A percentile compares a stretch with the other conserved stretches of the same genome.
Conservation (phyloP, 257 asterid species). For the Nyctanthes arbortristis region DNA sequence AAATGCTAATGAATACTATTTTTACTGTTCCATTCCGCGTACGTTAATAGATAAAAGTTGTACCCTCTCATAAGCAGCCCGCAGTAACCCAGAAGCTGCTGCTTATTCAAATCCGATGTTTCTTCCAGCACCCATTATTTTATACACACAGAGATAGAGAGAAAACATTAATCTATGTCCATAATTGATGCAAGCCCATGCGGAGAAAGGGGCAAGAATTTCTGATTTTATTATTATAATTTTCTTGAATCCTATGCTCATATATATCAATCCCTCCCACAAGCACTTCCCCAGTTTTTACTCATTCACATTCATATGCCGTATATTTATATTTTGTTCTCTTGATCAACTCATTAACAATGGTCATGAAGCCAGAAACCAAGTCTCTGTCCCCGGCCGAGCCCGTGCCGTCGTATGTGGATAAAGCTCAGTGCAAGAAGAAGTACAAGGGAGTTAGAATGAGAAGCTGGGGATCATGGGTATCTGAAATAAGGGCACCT, state of each 20-base stretch:
- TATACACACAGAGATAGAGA: too few species aligned
- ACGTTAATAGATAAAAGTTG: conserved; percentile 20
- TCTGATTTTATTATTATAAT: background rate
- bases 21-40: conserved; percentile 39
- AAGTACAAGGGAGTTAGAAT: conserved; percentile 94
- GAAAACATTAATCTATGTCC: too few species aligned
- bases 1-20: conserved; percentile 22
- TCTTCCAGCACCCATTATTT: too few species aligned
- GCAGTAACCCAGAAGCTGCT: conserved; percentile 70
- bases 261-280: conserved; percentile 30
- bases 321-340: background rate
- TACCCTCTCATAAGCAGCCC: conserved; percentile 34
- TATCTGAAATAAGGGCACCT: conserved; percentile 91
- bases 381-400: conserved; percentile 29
- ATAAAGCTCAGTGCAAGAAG: conserved; percentile 43
- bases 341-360: conserved; percentile 7
- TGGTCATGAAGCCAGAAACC: conserved; percentile 59
- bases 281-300: conserved; percentile 24
- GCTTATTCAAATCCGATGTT: background rate
- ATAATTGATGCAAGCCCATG: background rate
- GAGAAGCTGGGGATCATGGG: conserved; percentile 97
- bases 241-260: conserved; percentile 50
- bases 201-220: background rate
- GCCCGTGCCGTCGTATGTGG: too few species aligned
- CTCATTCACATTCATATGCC: too few species aligned